Evolutionary conservation across 805 yeast genomes (phyloP).

Genomic region (Ogataea chonburiensis): DNA sequence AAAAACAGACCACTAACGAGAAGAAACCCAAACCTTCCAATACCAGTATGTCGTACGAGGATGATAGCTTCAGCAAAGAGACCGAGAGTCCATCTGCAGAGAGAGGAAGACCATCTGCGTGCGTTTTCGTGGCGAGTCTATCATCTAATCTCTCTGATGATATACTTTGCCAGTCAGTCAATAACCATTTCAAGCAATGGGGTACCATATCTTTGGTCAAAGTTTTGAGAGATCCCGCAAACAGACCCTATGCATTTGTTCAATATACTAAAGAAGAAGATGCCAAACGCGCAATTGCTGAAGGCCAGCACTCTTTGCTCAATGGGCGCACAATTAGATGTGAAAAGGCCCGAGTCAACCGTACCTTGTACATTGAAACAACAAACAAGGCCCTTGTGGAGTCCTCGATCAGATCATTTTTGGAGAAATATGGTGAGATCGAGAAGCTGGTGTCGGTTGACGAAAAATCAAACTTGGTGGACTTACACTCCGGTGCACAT

Average conservation of each 20-base stretch:
- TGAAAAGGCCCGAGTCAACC: constrained; percentile 87
- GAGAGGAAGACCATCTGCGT: constrained; percentile 73
- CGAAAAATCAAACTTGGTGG: constrained; percentile 31
- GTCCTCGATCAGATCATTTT: constrained; percentile 37
- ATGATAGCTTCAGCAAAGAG: constrained; percentile 21
- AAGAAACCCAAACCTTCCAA: constrained; percentile 3
- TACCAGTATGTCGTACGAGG: constrained; percentile 17
- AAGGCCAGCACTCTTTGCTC: constrained; percentile 66
- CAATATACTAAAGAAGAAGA: constrained; percentile 74
- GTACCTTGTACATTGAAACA: constrained; percentile 67
- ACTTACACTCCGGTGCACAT: constrained; percentile 19
- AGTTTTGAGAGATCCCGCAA: constrained; percentile 76
- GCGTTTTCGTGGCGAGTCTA: constrained; percentile 88
- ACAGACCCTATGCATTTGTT: constrained; percentile 91
- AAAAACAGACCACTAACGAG: neutral
- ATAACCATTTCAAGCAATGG: constrained; percentile 65
- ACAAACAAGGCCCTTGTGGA: constrained; percentile 27
- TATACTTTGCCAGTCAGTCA: constrained; percentile 65
- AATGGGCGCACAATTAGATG: constrained; percentile 80
- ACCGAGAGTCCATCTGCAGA: constrained; percentile 22
- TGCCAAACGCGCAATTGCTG: constrained; percentile 62
- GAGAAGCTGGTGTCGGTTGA: constrained; percentile 57
- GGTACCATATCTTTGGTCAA: constrained; percentile 73
- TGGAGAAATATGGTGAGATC: constrained; percentile 67
- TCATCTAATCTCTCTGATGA: constrained; percentile 67